Conservation (phyloP, 1,284 basidiomycete species). For the Cronartium quercuum region DNA sequence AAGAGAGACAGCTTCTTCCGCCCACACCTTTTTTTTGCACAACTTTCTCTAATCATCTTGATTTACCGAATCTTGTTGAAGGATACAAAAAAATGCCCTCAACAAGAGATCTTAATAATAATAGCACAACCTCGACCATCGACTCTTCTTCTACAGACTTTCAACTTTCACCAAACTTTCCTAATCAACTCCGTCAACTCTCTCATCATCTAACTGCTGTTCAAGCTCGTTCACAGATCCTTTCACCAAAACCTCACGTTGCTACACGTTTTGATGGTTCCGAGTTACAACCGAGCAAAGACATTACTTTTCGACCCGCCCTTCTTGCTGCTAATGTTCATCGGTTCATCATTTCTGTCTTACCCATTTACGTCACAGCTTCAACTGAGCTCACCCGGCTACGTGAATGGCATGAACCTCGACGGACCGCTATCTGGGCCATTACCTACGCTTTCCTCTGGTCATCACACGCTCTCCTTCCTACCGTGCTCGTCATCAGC, state of each 20-base stretch:
- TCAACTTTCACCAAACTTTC: background rate
- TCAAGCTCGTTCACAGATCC: background rate
- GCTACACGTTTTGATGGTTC: background rate
- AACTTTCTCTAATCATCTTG: no score
- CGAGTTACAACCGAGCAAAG: background rate
- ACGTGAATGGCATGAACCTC: conserved; percentile 19
- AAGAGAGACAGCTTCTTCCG: no score
- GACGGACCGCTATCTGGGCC: conserved; percentile 23
- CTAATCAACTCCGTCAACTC: background rate
- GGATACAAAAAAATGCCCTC: background rate
- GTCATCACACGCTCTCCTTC: conserved; percentile 6
- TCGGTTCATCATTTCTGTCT: background rate
- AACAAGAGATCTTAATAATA: background rate
- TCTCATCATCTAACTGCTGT: background rate
- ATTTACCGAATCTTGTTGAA: no score
- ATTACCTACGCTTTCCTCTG: conserved; percentile 13
- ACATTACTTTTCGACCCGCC: background rate
- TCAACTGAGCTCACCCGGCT: conserved; percentile 3
- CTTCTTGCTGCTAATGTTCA: background rate
- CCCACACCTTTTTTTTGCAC: no score
- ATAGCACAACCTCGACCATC: background rate
- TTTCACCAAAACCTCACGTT: background rate
- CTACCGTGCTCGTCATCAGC: background rate
- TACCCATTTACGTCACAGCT: background rate
- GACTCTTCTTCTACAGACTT: background rate